These are phyloP conservation scores for Saccharomyces kudriavzevii DNA, from an alignment of 805 yeast species.

Conservation along the genomic window DNA sequence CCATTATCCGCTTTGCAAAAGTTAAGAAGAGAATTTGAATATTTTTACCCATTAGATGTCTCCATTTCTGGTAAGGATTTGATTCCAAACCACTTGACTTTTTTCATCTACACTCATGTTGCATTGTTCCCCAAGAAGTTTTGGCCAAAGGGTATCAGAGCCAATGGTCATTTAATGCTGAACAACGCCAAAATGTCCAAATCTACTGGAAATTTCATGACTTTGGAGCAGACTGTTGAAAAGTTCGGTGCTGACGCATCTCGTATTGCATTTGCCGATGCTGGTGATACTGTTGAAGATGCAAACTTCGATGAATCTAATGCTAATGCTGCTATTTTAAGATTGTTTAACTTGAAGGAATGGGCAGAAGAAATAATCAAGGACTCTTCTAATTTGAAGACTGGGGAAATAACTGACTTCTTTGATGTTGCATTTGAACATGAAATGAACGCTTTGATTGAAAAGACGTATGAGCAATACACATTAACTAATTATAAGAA, in stretches of 20 bases:
- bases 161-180: slow-evolving; percentile 89
- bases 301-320: slow-evolving; percentile 95
- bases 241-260: slow-evolving; percentile 97
- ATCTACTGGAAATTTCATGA: slow-evolving; percentile 94
- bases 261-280: slow-evolving; percentile 95
- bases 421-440: slow-evolving; percentile 87
- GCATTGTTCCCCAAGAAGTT: slow-evolving; percentile 82
- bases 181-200: slow-evolving; percentile 98
- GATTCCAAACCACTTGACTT: slow-evolving; percentile 94
- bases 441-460: slow-evolving; percentile 80
- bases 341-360: slow-evolving; percentile 85
- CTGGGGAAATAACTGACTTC: slow-evolving; percentile 48
- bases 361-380: slow-evolving; percentile 81
- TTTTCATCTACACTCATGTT: slow-evolving; percentile 86
- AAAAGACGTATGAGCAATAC: slow-evolving; percentile 64
- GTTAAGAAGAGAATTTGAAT: slow-evolving; percentile 90
- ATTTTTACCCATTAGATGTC: slow-evolving; percentile 89
- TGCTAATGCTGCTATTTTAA: slow-evolving; percentile 94
- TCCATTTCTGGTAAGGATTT: slow-evolving; percentile 94
- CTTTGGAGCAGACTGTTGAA: slow-evolving; percentile 71
- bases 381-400: slow-evolving; percentile 45
- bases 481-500: slow-evolving; percentile 70
- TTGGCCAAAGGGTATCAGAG: slow-evolving; percentile 94
- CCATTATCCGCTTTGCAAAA: slow-evolving; percentile 57
- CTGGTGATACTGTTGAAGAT: slow-evolving; percentile 95